Evolutionary conservation across 1,139 yeast genomes (phyloP), one percentile per base, ranked within the genome.

Genomic region (Protomyces inundatus): DNA sequence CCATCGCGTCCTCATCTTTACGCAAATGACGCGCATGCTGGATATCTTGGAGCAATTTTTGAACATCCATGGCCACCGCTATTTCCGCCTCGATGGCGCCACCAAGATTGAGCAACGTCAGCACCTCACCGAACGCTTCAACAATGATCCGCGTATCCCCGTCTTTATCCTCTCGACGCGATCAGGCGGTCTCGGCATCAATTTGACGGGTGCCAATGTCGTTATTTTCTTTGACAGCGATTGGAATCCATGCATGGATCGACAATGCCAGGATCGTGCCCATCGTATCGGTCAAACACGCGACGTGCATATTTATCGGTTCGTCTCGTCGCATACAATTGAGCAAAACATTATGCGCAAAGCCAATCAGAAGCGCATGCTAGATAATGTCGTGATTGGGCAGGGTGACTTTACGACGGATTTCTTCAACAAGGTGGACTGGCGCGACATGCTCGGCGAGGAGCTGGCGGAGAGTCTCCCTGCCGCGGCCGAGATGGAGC

Each of bases 231-330:
- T 95, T 74, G 99, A 95, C 75, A 90, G 97, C 1, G 99, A 95
- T 77, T 95, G 99, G 99, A 95, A 95, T 73, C 99, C 99, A 1
- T 96, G 98, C 1, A 95, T 95, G 98, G 99, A 95, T 75, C 90
- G 90, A 73, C 99, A 95, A 75, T 95, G 98, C 77, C 98, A 95
- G 75, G 99, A 95, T 77, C 85, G 99, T 74, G 93, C 98, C 77
- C 99, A 95, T 75, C 87, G 99, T 79, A 95, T 95, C 73, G 99
- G 99, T 3, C 99, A 95, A 74, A 90, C 96, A 32, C 82, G 98
- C 70, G 98, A 95, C 73, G 99, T 95, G 46, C 98, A 95, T 73
- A 93, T 95, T 64, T 95, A 95, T 77, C 80, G 99, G 67, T 88
- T 95, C 77, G 98, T 95, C 37, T 88, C 96, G 32, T 98, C 95